These are phyloP conservation scores for Sonneratia alba DNA, from an alignment of 345 rosid species.

Conservation along the genomic window DNA sequence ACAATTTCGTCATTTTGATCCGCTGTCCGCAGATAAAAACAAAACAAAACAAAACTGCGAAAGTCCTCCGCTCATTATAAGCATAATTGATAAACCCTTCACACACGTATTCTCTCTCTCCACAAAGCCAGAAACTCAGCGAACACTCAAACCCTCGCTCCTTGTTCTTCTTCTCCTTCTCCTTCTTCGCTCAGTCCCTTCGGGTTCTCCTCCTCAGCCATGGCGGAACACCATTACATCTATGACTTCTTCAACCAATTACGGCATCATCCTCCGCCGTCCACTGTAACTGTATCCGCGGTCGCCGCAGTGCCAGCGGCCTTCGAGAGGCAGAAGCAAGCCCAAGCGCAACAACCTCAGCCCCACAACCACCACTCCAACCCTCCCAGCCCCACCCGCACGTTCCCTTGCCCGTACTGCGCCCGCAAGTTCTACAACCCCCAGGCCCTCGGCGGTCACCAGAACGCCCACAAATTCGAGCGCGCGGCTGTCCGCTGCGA, in stretches of 20 bases:
- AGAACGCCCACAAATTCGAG: conserved; percentile 92
- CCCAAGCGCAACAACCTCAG: not conserved
- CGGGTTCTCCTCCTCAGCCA: not conserved
- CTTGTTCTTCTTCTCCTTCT: not conserved
- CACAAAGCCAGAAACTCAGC: not conserved
- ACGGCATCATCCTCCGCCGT: not conserved
- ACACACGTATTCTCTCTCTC: not conserved
- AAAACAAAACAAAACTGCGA: conserved; percentile 5
- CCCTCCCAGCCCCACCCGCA: conserved; percentile 16
- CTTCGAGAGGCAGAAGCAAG: not conserved
- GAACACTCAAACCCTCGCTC: too few relatives aligned
- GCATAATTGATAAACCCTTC: not conserved
- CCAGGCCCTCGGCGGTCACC: conserved; percentile 98
- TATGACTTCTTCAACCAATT: conserved; percentile 10
- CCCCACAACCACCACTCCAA: not conserved
- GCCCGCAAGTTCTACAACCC: conserved; percentile 83
- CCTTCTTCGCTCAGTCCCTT: not conserved
- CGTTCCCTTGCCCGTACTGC: conserved; percentile 75
- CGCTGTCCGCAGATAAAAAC: conserved; percentile 1
- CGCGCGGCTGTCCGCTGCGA: conserved; percentile 68
- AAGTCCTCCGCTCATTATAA: not conserved
- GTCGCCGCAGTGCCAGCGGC: not conserved
- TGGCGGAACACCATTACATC: conserved; percentile 12
- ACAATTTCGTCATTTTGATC: not conserved
- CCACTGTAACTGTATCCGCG: not conserved